Evolutionary conservation across 23 red algal species (phyloP), one percentile per base, ranked within the genome.

Genomic region (Chondrus crispus): DNA sequence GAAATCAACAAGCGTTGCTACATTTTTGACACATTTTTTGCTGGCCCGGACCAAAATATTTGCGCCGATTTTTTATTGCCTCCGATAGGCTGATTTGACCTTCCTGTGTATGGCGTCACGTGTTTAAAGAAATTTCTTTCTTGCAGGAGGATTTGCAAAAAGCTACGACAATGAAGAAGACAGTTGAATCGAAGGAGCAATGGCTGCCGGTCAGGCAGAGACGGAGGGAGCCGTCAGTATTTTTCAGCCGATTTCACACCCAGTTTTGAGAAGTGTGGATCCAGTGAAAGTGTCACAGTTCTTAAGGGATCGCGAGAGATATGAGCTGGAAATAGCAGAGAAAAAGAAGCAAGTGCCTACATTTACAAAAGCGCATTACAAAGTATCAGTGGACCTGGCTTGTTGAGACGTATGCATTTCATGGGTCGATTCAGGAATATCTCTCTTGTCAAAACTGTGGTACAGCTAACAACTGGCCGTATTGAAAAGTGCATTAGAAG

Each of bases 321-420:
- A 60, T 45, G 78, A 82, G 46, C 47, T 82, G 5, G 52, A 82
- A 51, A 60, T 82, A 8, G 46, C 5, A 11, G 29, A 24, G 40
- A 82, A 82, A 38, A 40, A 82, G 51, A 47, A 35, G 32, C 44
- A 82, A 30, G 28, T 82, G 26, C 47, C 45, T 62, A 9, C 78
- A 22, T 24, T 63, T 45, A 50, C 22, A 30, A 28, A 22, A 55
- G 20, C 33, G 28, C 78, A 22, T n/a, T 82, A 19, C 24, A 58
- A 40, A n/a, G 78, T 47, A 82, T 55, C 4, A 24, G 41, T 82
- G 8, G 47, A 82, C 44, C 78, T 8, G 4, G 4, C 78, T 82
- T 82, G 46, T 24, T 82, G 78, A 82, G 43, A 76, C 33, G 4
- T 38, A 24, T 76, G 29, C 55, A 55, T 60, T 82, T 82, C 41